Conservation (phyloP, 805 yeast genomes). For the Saccharomycopsis sp. region DNA sequence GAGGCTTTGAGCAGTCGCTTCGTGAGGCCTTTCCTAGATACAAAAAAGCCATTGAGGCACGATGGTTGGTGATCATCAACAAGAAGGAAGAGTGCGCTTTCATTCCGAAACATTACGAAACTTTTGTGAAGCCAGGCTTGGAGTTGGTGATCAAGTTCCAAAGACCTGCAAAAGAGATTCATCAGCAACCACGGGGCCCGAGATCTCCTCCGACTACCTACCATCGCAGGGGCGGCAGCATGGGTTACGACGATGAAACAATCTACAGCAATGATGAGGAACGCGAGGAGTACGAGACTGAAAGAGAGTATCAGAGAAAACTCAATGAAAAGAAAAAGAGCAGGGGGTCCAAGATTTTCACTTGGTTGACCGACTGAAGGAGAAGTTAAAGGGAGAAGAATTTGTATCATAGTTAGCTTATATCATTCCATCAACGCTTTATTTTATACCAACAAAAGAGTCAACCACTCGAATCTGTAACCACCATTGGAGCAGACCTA, state of each 20-base stretch:
- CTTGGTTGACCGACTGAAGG: not conserved
- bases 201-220: too few species aligned
- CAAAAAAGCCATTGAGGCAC: slow-evolving; percentile 4
- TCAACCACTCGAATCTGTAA: too few species aligned
- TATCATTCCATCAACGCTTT: too few species aligned
- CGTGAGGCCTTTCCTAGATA: slow-evolving; percentile 18
- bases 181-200: not conserved
- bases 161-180: slow-evolving; percentile 2
- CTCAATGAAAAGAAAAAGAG: slow-evolving; percentile 1
- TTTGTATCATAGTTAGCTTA: too few species aligned
- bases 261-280: not conserved
- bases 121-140: slow-evolving; percentile 17
- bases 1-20: slow-evolving; percentile 13
- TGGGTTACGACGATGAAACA: too few species aligned
- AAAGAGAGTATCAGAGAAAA: too few species aligned
- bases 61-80: slow-evolving; percentile 9
- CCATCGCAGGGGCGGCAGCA: too few species aligned
- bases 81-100: slow-evolving; percentile 14
- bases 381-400: too few species aligned
- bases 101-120: slow-evolving; percentile 16
- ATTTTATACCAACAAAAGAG: too few species aligned
- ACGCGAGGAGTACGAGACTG: not conserved
- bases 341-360: not conserved
- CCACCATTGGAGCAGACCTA: too few species aligned
- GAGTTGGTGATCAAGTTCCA: slow-evolving; percentile 10